A percentile compares a stretch with the other conserved stretches of the same genome.
phyloP scores from a whole-genome alignment of 169 alveolate genomes.

The Amoebophrya sp. region DNA sequence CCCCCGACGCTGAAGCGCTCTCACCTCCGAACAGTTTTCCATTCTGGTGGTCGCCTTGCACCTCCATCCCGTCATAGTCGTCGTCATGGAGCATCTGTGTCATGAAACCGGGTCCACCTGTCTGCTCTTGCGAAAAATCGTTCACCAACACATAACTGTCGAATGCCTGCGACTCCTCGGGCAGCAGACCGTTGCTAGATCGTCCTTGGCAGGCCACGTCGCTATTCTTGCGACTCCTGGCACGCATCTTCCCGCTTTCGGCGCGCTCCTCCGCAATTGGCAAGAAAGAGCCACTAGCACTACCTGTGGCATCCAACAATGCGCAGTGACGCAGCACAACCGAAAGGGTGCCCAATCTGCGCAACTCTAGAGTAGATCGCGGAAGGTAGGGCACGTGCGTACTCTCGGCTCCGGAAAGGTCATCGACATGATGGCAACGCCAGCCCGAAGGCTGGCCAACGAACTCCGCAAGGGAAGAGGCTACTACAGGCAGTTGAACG shows the following conservation, averaged over 20 bases:
- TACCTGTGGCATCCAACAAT: background rate
- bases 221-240: too few relatives aligned
- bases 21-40: too few relatives aligned
- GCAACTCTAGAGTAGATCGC: background rate
- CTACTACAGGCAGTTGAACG: background rate
- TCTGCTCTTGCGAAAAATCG: background rate
- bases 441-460: background rate
- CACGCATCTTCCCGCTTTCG: background rate
- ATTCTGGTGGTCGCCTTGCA: background rate
- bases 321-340: background rate
- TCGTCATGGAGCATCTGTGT: background rate
- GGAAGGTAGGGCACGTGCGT: background rate
- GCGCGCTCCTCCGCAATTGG: background rate
- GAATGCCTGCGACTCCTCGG: too few relatives aligned
- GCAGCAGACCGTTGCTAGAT: too few relatives aligned
- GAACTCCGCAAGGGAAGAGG: background rate
- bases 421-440: background rate
- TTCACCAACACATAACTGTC: background rate
- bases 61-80: background rate
- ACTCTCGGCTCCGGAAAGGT: background rate
- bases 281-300: background rate
- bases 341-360: background rate
- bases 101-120: background rate
- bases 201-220: too few relatives aligned
- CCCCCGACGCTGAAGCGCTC: background rate